A percentile compares a stretch with the other conserved stretches of the same genome.
These are phyloP conservation scores for Lactarius vividus DNA, from an alignment of 768 basidiomycete genomes.

Conservation along the genomic window DNA sequence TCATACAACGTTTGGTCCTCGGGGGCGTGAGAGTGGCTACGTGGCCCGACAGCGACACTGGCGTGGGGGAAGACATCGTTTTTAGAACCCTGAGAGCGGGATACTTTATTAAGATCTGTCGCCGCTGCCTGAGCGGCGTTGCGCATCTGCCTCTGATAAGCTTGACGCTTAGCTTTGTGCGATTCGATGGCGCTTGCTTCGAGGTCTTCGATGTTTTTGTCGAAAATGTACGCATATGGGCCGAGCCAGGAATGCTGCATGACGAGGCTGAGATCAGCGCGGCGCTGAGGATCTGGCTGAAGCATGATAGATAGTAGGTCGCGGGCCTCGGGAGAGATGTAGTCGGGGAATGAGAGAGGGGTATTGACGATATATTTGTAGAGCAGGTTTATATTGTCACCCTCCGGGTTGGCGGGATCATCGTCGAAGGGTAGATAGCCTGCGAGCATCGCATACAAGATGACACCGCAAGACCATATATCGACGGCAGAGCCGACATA, in stretches of 20 bases:
- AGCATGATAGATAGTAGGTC: constrained; percentile 90
- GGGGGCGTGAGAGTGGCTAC: constrained; percentile 48
- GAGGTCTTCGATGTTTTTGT: constrained; percentile 69
- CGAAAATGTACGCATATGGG: constrained; percentile 62
- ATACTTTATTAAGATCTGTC: constrained; percentile 33
- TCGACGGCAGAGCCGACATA: constrained; percentile 98
- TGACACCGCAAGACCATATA: constrained; percentile 96
- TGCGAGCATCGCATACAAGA: constrained; percentile 94
- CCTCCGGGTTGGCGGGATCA: constrained; percentile 97
- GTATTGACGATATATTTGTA: constrained; percentile 99
- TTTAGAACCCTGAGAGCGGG: constrained; percentile 55
- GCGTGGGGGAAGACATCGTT: constrained; percentile 44
- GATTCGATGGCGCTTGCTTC: constrained; percentile 80
- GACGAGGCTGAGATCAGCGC: constrained; percentile 72
- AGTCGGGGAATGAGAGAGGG: constrained; percentile 94
- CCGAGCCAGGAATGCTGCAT: constrained; percentile 89
- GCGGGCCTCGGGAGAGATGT: constrained; percentile 79
- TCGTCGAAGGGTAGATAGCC: constrained; percentile 99
- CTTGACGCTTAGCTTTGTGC: constrained; percentile 78
- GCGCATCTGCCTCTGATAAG: constrained; percentile 80
- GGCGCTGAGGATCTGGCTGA: constrained; percentile 82
- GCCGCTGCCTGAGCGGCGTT: constrained; percentile 41
- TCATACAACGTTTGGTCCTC: constrained; percentile 51
- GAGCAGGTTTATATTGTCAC: constrained; percentile 97
- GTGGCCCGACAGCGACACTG: constrained; percentile 33